Evolutionary conservation across 1,284 basidiomycete genomes (phyloP), one percentile per base, ranked within the genome.

Genomic region (Apiotrichum veenhuisii): DNA sequence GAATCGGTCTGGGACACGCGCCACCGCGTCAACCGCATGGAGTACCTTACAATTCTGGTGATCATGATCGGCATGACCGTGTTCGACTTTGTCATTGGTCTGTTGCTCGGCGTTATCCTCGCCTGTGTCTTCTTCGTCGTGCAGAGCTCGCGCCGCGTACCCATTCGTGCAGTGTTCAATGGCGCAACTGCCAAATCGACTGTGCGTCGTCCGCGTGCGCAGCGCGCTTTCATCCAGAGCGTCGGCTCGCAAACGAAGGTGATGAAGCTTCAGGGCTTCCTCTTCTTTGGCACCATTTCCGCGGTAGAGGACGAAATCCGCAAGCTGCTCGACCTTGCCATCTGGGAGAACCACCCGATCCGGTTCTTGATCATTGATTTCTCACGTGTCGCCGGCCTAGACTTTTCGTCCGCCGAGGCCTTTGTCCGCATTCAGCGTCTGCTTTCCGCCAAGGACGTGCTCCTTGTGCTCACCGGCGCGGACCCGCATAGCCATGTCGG

Each of bases 111-210:
- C 14, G 91, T 97, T 68, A 80, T 95, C 55, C 85, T 92, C 54
- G 91, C 91, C 62, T 96, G 89, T 71, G 84, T 96, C 75, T 97
- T 97, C 80, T 98, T 98, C 70, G 96, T 98, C 23, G 83, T 98
- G 3, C 91, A 96, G 69, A 95, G 89, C 64, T 94, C 91, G 0
- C 86, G 87, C 62, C 76, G 89, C 20, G 78, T 83, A 44, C 90
- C 92, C 57, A 93, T 98, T 58, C 83, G 94, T 18, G 82, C 86
- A 0, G 80, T 89, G 23, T 87, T 89, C 72, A 87, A 84, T 8
- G 91, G 90, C 1, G 84, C 90, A 53, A 83, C 86, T 0, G 85
- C 87, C 2, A 86, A 93, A 74, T 96, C 92, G 9, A 93, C 94
- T 1, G 95, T 98, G 1, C 85, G 95, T 7, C 81, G 95, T 38